Base-by-base conservation (phyloP, 75 land plant species). In the Chamaecyparis obtusa region DNA sequence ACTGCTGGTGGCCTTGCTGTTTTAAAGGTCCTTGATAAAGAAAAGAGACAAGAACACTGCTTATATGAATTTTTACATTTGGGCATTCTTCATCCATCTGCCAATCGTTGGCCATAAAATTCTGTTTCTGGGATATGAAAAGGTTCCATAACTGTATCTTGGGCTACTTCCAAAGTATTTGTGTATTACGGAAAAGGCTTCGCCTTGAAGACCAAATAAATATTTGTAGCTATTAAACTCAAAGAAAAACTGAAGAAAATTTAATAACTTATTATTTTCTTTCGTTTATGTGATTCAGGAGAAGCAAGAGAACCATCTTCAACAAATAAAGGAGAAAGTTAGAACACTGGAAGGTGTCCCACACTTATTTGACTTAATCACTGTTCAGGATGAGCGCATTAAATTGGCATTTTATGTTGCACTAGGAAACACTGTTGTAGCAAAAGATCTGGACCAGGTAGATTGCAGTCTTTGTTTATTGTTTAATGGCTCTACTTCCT, bases 1-100 rank as follows among this genome's bases (percentile, higher is more conserved):
- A 93, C 99, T 35, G 96, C 99, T 35, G 99, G 96, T 33, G 99
- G 97, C n/a, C 94, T 87, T 87, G 98, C 97, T 88, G 99, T 98
- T 85, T 90, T 98, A 67, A 91, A 91, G 79, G 98, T 96, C 56
- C 83, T 98, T 30, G 97, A 98, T 81, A 96, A 92, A 60, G 99
- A 98, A 85, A 93, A 96, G 85, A 93, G 98, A 85, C 99, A 98
- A 86, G 89, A 96, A 81, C 96, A 96, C 87, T 95, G 97, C 17
- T 3, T 19, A 55, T 55, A 55, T 1, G 17, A 15, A 55, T 55
- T 55, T 55, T 55, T 14, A 16, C 72, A 67, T 67, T 67, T 67
- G 16, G 72, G 30, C n/a, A 24, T 67, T 67, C n/a, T n/a, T 71
- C 32, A 32, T 71, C 30, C 75, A 71, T 3, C 24, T n/a, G 75